Evolutionary conservation across 2,329 filamentous ascomycete species (phyloP).

Genomic region (Chaetomiaceae sp.): DNA sequence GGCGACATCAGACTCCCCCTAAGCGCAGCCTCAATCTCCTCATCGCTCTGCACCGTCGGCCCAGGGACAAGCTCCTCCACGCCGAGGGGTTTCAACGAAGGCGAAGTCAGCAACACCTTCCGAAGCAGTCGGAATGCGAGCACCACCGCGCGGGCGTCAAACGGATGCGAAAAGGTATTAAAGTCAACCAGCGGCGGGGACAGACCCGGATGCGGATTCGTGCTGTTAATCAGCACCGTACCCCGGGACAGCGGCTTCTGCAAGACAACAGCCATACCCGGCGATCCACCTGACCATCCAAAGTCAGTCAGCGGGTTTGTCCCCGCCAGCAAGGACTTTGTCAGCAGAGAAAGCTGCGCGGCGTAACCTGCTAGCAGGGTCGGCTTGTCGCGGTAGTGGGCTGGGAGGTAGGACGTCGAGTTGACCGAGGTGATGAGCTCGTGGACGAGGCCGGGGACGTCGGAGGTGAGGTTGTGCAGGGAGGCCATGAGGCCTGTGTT

Average conservation of each 20-base stretch:
- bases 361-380: conserved; percentile 31
- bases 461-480: conserved; percentile 8
- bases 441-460: not conserved
- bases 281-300: conserved; percentile 29
- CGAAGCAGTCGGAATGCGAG: conserved; percentile 29
- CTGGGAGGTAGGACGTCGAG: conserved; percentile 6
- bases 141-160: conserved; percentile 35
- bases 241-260: conserved; percentile 38
- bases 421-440: not conserved
- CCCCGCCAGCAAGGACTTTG: conserved; percentile 28
- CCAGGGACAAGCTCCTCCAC: not conserved
- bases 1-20: conserved; percentile 20
- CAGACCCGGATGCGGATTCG: conserved; percentile 29
- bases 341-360: conserved; percentile 32
- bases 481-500: not conserved
- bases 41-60: conserved; percentile 15
- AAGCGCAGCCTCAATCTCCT: conserved; percentile 27
- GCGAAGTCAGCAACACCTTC: not conserved
- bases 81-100: not conserved
- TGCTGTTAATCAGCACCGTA: conserved; percentile 35
- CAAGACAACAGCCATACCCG: conserved; percentile 31
- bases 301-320: conserved; percentile 26
- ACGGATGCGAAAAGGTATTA: conserved; percentile 35
- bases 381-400: conserved; percentile 29
- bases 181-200: conserved; percentile 35